Conservation (phyloP, 2,329 filamentous ascomycete species). For the Chrysoporthe austroafricana region DNA sequence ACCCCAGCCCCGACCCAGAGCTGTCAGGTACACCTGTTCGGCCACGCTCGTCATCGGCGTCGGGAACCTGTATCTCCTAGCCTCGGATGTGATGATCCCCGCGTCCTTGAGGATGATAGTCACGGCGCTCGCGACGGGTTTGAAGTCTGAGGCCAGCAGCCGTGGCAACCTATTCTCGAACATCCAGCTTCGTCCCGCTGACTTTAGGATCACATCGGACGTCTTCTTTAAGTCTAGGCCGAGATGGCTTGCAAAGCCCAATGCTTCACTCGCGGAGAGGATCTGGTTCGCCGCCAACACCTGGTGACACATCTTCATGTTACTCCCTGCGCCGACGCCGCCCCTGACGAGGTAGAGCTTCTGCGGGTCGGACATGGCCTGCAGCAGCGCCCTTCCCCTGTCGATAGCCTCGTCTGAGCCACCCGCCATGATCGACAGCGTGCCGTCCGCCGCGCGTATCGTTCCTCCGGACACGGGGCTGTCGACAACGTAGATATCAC, state of each 20-base stretch:
- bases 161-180: slow-evolving; percentile 61
- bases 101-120: slow-evolving; percentile 65
- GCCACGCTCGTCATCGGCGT: slow-evolving; percentile 64
- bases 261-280: slow-evolving; percentile 60
- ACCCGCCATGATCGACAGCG: slow-evolving; percentile 76
- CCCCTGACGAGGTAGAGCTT: slow-evolving; percentile 68
- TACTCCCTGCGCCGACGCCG: slow-evolving; percentile 62
- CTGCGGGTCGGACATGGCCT: slow-evolving; percentile 62
- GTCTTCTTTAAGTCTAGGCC: slow-evolving; percentile 53
- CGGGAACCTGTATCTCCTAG: slow-evolving; percentile 60
- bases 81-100: slow-evolving; percentile 70
- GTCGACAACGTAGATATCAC: slow-evolving; percentile 71
- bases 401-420: slow-evolving; percentile 60
- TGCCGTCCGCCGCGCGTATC: slow-evolving; percentile 69
- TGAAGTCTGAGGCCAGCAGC: slow-evolving; percentile 55
- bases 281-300: slow-evolving; percentile 67
- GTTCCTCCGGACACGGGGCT: slow-evolving; percentile 74
- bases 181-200: slow-evolving; percentile 64
- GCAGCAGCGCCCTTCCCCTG: slow-evolving; percentile 61
- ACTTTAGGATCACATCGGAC: slow-evolving; percentile 48
- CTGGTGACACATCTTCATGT: slow-evolving; percentile 68
- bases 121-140: slow-evolving; percentile 61
- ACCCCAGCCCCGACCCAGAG: slow-evolving; percentile 59
- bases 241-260: slow-evolving; percentile 61
- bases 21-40: slow-evolving; percentile 67